These are phyloP conservation scores for Phlebopus sp. DNA, from an alignment of 1,284 basidiomycete species.

Conservation along the genomic window DNA sequence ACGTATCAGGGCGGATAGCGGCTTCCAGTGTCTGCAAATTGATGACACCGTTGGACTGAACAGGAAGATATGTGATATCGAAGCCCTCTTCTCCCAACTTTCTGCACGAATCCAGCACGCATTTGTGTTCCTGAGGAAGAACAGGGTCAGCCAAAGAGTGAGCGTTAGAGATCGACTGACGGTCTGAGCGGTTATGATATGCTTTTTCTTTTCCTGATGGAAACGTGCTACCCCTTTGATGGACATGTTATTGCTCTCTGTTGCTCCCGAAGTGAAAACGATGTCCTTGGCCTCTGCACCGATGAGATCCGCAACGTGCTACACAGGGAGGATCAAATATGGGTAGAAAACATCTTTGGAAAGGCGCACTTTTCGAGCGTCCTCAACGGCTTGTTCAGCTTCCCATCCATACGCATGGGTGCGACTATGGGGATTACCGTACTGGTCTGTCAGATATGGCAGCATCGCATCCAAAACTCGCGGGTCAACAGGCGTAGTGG, in stretches of 20 bases:
- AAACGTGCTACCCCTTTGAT: constrained; percentile 98
- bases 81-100: constrained; percentile 96
- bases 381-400: constrained; percentile 91
- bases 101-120: constrained; percentile 96
- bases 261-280: constrained; percentile 97
- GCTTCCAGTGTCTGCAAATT: constrained; percentile 73
- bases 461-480: constrained; percentile 97
- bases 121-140: constrained; percentile 91
- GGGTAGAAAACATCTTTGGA: background rate
- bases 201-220: constrained; percentile 85
- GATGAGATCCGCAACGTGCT: constrained; percentile 90
- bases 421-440: constrained; percentile 96
- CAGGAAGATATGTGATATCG: constrained; percentile 96
- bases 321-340: constrained; percentile 17
- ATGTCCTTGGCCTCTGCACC: constrained; percentile 96
- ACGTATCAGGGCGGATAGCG: constrained; percentile 86
- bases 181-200: constrained; percentile 91
- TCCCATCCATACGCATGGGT: constrained; percentile 99
- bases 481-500: constrained; percentile 97
- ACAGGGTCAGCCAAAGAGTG: constrained; percentile 6
- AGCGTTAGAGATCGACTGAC: constrained; percentile 41
- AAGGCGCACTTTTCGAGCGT: constrained; percentile 72
- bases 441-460: constrained; percentile 94
- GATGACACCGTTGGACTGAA: constrained; percentile 84
- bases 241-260: constrained; percentile 97